These are phyloP conservation scores for Dioscorea cayenensis DNA, from an alignment of 116 monocot genomes.

Conservation along the genomic window DNA sequence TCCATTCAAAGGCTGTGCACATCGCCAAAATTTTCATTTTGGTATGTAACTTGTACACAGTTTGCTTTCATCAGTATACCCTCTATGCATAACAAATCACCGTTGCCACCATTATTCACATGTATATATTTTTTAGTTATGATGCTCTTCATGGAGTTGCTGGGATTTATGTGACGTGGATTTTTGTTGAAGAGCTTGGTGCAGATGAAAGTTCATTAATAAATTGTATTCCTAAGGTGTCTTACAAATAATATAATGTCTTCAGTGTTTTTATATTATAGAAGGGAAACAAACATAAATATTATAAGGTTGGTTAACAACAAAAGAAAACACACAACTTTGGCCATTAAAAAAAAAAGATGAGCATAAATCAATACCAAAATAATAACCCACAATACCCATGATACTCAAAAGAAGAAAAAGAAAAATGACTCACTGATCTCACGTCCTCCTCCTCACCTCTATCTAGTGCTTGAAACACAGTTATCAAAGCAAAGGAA, in stretches of 20 bases:
- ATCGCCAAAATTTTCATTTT: conserved; percentile 92
- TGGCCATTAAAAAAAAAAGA: no score
- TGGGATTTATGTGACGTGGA: conserved; percentile 81
- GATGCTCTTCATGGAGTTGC: conserved; percentile 99
- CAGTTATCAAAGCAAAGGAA: no score
- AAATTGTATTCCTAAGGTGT: conserved; percentile 92
- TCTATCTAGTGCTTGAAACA: no score
- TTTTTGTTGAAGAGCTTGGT: conserved; percentile 97
- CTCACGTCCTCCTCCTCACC: no score
- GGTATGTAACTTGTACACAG: conserved; percentile 28
- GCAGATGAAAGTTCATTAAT: conserved; percentile 79
- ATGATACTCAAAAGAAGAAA: no score
- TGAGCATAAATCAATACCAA: no score
- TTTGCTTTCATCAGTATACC: background rate
- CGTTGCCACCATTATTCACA: background rate
- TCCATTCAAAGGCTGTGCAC: conserved; percentile 71
- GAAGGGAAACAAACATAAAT: no score
- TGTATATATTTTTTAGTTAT: conserved; percentile 38
- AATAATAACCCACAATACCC: no score
- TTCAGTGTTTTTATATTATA: background rate
- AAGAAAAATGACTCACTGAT: no score
- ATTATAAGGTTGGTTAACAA: no score
- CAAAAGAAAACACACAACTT: no score
- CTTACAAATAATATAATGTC: background rate
- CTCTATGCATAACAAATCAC: background rate